These are phyloP conservation scores for Linnemannia elongata DNA, from an alignment of 192 early-diverging fungal genomes.

Conservation along the genomic window DNA sequence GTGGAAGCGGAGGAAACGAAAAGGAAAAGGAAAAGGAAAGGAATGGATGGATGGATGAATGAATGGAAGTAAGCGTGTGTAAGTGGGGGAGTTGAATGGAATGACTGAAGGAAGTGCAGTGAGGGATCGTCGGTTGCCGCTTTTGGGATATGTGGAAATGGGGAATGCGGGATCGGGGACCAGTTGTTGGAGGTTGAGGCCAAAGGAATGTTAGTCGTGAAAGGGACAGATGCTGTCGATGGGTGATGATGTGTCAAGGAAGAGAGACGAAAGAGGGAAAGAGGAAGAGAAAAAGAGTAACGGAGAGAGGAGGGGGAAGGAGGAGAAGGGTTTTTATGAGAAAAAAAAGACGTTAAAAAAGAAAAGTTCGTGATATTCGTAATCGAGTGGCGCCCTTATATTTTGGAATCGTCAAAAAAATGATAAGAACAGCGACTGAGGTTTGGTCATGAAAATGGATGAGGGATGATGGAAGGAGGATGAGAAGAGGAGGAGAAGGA, in stretches of 20 bases:
- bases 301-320: neutral
- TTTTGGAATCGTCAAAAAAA: conserved; percentile 28
- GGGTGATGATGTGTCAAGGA: neutral
- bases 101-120: neutral
- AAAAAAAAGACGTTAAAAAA: conserved; percentile 18
- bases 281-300: neutral
- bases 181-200: neutral
- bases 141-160: neutral
- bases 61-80: neutral
- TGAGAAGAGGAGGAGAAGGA: neutral
- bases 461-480: neutral
- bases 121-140: neutral
- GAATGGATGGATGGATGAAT: neutral
- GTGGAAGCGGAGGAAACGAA: neutral
- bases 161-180: neutral
- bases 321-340: neutral
- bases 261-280: neutral
- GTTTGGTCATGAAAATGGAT: conserved; percentile 1
- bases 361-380: conserved; percentile 29
- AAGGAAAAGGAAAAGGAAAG: neutral
- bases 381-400: conserved; percentile 25
- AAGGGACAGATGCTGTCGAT: neutral
- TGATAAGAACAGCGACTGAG: neutral
- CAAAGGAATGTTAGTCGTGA: conserved; percentile 17
- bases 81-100: neutral